phyloP scores from a whole-genome alignment of 2,329 filamentous ascomycete species.

The Cadophora sp. region DNA sequence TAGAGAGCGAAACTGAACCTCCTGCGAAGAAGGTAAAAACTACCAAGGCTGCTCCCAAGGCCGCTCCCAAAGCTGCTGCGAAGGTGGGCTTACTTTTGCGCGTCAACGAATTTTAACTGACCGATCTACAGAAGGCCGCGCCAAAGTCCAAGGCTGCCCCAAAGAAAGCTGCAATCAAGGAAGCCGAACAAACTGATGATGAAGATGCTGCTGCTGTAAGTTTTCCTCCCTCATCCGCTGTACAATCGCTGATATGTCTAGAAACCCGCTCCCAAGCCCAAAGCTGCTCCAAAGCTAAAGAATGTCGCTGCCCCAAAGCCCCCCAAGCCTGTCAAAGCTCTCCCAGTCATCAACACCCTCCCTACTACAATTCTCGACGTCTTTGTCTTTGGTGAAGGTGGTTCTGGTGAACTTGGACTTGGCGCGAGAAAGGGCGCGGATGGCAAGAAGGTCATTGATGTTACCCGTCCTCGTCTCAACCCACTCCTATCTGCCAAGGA shows the following conservation, averaged over 20 bases:
- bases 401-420: slow-evolving; percentile 82
- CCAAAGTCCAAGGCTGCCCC: not conserved
- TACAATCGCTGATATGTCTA: slow-evolving; percentile 15
- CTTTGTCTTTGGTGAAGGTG: slow-evolving; percentile 82
- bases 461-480: slow-evolving; percentile 77
- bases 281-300: slow-evolving; percentile 31
- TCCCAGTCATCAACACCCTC: slow-evolving; percentile 65
- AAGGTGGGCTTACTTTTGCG: slow-evolving; percentile 13
- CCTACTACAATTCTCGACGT: slow-evolving; percentile 72
- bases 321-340: slow-evolving; percentile 44
- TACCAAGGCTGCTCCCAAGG: slow-evolving; percentile 19
- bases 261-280: slow-evolving; percentile 17
- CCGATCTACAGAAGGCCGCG: slow-evolving; percentile 14
- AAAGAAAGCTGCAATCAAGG: slow-evolving; percentile 8
- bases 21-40: slow-evolving; percentile 14
- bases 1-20: slow-evolving; percentile 15
- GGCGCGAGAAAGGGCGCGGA: slow-evolving; percentile 66
- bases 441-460: slow-evolving; percentile 69
- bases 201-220: slow-evolving; percentile 16
- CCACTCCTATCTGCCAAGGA: slow-evolving; percentile 60
- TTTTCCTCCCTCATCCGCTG: not conserved
- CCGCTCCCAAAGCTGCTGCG: slow-evolving; percentile 20
- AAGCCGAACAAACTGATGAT: slow-evolving; percentile 14
- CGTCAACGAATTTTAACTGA: slow-evolving; percentile 2
- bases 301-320: slow-evolving; percentile 34